These are phyloP conservation scores for Xylaria sp. DNA, from an alignment of 2,329 filamentous ascomycete genomes.

Conservation along the genomic window DNA sequence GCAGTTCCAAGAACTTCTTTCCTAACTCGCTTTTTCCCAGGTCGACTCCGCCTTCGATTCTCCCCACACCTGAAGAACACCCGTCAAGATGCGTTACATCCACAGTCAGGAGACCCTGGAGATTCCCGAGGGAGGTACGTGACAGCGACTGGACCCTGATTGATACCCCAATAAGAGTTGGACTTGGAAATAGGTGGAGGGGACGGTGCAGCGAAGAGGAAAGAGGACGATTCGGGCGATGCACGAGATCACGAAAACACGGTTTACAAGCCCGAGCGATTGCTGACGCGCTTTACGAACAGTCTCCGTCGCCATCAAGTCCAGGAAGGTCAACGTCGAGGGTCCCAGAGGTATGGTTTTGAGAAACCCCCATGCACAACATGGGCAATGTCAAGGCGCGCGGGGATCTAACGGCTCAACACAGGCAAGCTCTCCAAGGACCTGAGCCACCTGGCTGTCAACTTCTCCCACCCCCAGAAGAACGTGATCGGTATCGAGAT, in stretches of 20 bases:
- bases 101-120: constrained; percentile 95
- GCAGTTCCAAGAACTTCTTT: constrained; percentile 6
- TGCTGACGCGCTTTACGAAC: constrained; percentile 55
- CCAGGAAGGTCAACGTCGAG: constrained; percentile 94
- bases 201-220: constrained; percentile 12
- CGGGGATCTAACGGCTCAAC: constrained; percentile 48
- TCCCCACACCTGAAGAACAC: constrained; percentile 56
- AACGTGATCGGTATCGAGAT: constrained; percentile 95
- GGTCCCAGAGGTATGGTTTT: constrained; percentile 82
- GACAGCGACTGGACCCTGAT: constrained; percentile 18
- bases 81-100: constrained; percentile 99
- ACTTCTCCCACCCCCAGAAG: constrained; percentile 89
- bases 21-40: constrained; percentile 38
- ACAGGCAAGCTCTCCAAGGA: constrained; percentile 95
- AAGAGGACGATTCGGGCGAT: constrained; percentile 7
- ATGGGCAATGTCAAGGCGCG: constrained; percentile 1
- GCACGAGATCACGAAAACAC: constrained; percentile 25
- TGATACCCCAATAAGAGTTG: constrained; percentile 24
- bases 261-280: constrained; percentile 32
- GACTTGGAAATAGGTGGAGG: constrained; percentile 5
- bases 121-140: constrained; percentile 97
- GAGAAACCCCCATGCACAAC: constrained; percentile 21
- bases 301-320: constrained; percentile 99
- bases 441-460: constrained; percentile 95
- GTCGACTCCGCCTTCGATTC: constrained; percentile 53